Evolutionary conservation across 768 basidiomycete species (phyloP), one percentile per base, ranked within the genome.

Genomic region (Agaricus subrufescens): DNA sequence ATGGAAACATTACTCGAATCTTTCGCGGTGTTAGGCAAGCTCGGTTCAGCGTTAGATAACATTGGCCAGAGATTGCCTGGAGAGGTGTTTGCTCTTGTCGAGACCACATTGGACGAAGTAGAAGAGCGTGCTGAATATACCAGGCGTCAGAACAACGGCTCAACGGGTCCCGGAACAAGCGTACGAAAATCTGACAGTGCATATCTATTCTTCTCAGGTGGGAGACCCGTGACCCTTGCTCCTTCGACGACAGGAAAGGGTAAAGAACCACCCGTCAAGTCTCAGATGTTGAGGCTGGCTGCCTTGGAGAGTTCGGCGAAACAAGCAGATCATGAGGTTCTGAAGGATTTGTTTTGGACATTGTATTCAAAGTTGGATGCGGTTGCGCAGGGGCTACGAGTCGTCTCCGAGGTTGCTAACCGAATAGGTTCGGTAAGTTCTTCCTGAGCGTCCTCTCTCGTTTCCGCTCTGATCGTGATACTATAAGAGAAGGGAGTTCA

Each of bases 331-430:
- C 90, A 92, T 58, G 94, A 96, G 65, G 88, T 89, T 12, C 69
- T 99, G 52, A 80, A 76, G 58, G 97, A 98, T 68, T 77, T 99
- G 37, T 98, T 98, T 69, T 98, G 96, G 96, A 97, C 96, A 2
- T 66, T 96, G 14, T 99, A 93, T 67, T 97, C 94, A 14, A 98
- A 99, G 69, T 65, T 99, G 46, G 88, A 94, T 65, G 97, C 97
- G 30, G 90, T 98, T 19, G 80, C 89, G 12, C 95, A 99, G 67
- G 92, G 95, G 9, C 75, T 97, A 59, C 77, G 94, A 51, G 87
- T 97, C 3, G 81, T 94, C 3, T 94, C 87, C 59, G 97, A 99
- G 68, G 89, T 98, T 5, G 81, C 91, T 1, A 89, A 87, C 62
- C 83, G 94, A 54, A 94, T 99, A 51, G 91, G 91, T 61, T 89